A percentile compares a stretch with the other conserved stretches of the same genome.
phyloP scores from a whole-genome alignment of 116 monocot species.

The Zostera marina region DNA sequence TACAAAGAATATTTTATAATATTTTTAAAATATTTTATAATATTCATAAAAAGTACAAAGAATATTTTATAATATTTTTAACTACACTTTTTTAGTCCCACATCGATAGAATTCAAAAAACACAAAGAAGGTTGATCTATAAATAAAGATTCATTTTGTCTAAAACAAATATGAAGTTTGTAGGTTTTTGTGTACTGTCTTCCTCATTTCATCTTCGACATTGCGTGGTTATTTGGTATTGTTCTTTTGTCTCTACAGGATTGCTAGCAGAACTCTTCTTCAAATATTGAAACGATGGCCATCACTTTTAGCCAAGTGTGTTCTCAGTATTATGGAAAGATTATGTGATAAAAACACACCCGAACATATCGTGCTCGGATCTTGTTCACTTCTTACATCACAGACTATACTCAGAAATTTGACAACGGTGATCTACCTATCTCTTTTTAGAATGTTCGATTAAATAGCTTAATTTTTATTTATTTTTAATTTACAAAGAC shows the following conservation, averaged over 20 bases:
- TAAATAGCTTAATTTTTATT: neutral
- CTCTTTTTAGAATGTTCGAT: neutral
- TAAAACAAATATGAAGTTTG: too few relatives aligned
- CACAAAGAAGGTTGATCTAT: too few relatives aligned
- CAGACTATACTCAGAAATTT: conserved; percentile 71
- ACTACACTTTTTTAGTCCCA: too few relatives aligned
- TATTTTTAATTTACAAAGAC: neutral
- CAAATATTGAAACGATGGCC: conserved; percentile 83
- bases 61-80: too few relatives aligned
- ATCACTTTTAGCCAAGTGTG: conserved; percentile 52
- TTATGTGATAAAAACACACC: conserved; percentile 53
- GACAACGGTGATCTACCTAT: conserved; percentile 38
- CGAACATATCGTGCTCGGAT: conserved; percentile 81
- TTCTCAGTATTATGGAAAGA: conserved; percentile 33
- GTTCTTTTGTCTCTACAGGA: conserved; percentile 17
- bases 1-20: too few relatives aligned
- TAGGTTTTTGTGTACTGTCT: too few relatives aligned
- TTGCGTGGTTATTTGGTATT: conserved; percentile 8
- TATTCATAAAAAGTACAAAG: too few relatives aligned
- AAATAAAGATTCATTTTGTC: too few relatives aligned
- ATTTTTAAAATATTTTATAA: too few relatives aligned
- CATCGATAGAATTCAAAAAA: too few relatives aligned
- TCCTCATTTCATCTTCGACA: neutral
- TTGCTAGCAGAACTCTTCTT: conserved; percentile 54
- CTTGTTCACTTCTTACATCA: conserved; percentile 58